Evolutionary conservation across 78 protist species (phyloP).

Genomic region (Protostelium mycophagum): DNA sequence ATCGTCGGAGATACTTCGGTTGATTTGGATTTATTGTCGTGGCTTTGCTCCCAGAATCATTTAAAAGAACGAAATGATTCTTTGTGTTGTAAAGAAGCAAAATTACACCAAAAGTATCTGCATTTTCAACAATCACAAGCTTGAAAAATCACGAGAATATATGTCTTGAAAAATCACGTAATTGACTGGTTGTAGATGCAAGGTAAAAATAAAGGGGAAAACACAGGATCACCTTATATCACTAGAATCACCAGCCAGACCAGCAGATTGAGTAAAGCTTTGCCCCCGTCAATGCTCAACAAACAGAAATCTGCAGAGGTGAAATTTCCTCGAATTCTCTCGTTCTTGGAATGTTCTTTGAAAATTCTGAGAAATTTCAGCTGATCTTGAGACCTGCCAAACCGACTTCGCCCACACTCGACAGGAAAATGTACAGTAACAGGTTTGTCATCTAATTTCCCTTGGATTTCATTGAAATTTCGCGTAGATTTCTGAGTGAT

Average conservation of each 20-base stretch:
- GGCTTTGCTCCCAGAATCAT: no score
- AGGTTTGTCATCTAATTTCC: no score
- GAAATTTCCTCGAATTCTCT: background rate
- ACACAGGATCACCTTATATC: background rate
- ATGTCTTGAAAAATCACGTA: no score
- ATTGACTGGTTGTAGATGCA: background rate
- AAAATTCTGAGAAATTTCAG: background rate
- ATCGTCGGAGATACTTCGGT: no score
- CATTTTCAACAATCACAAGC: no score
- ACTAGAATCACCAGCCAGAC: background rate
- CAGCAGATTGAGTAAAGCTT: background rate
- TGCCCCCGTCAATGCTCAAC: background rate
- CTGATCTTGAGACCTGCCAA: background rate
- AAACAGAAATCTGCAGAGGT: background rate
- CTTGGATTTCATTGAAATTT: no score
- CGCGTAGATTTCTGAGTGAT: background rate
- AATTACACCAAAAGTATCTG: no score
- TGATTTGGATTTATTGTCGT: no score
- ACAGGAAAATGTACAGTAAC: no score
- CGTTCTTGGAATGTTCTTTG: background rate
- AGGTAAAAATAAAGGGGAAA: background rate
- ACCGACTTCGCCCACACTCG: background rate
- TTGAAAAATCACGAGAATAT: no score
- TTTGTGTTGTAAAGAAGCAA: no score
- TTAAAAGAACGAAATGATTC: no score